Evolutionary conservation across 108 stramenopile species (phyloP), one percentile per base, ranked within the genome.

Genomic region (Cyclostephanos invisitatus): DNA sequence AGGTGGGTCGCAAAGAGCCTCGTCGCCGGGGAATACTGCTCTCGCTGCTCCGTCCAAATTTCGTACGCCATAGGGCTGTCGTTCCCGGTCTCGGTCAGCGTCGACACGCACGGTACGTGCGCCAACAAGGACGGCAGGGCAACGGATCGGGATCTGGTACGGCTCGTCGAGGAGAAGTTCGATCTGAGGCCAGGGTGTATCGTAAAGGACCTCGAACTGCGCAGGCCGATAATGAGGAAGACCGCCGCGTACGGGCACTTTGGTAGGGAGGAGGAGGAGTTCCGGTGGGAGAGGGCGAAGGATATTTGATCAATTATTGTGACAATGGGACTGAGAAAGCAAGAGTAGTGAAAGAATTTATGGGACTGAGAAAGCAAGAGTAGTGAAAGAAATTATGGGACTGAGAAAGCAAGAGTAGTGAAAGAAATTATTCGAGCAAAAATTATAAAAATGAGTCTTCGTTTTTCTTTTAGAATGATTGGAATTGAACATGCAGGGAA

Each of bases 231-330:
- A 38, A 92, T 98, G 91, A 93, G 94, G 80, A 97, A 97, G 86
- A 98, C 98, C 18, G 95, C 98, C 38, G 96, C 98, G 35, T 98
- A 97, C 77, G 96, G 98, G 54, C 97, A 98, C 81, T 98, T 98
- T 82, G 98, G 98, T 54, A 96, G 98, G 38, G 88, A 94, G 21
- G 98, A 98, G 73, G 84, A 96, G 38, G 96, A 97, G 75, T 98
- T 98, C 71, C 97, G 94, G 56, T 98, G 98, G 98, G 98, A 98
- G 72, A 84, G 84, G 80, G 83, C 78, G 62, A 97, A 97, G 88
- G 89, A 91, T 46, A 48, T 74, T 56, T 56, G 55, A 56, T 25
- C 32, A 32, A 25, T 25, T 1, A 53, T 24, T 18, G 0, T 18
- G 20, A 24, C 7, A 0, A 7, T 6, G 48, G 2, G 20, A 24